A percentile compares a stretch with the other conserved stretches of the same genome.
Evolutionary conservation across 768 basidiomycete genomes (phyloP).

Genomic region (Udeniomyces megalosporus): DNA sequence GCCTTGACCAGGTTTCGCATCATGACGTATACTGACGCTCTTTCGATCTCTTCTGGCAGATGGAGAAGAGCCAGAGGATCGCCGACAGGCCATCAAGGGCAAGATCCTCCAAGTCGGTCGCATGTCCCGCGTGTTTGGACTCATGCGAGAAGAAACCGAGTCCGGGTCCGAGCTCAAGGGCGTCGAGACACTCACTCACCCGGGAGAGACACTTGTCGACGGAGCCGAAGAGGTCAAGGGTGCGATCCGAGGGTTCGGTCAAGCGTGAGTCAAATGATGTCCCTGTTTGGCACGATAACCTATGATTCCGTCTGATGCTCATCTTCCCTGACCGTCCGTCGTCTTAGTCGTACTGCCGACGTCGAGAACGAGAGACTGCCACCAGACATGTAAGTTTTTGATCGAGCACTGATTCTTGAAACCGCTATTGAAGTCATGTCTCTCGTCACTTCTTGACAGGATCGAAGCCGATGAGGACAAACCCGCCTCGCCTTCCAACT

Average conservation of each 20-base stretch:
- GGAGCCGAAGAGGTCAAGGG: slow-evolving; percentile 92
- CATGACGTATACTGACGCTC: neutral
- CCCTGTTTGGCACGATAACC: neutral
- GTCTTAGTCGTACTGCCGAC: slow-evolving; percentile 92
- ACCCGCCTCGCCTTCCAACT: slow-evolving; percentile 30
- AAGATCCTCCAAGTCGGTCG: slow-evolving; percentile 96
- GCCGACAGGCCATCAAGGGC: slow-evolving; percentile 86
- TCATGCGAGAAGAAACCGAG: slow-evolving; percentile 96
- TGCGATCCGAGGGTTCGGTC: slow-evolving; percentile 80
- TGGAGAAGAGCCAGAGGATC: slow-evolving; percentile 30
- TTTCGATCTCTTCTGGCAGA: neutral
- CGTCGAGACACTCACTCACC: slow-evolving; percentile 52
- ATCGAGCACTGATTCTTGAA: too few species aligned
- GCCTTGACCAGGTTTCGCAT: too few species aligned
- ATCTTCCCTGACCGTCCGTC: neutral
- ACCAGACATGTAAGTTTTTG: slow-evolving; percentile 69
- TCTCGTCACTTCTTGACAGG: slow-evolving; percentile 30
- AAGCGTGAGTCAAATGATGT: slow-evolving; percentile 55
- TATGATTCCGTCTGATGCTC: neutral
- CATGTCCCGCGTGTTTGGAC: slow-evolving; percentile 88
- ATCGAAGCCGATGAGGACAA: slow-evolving; percentile 20
- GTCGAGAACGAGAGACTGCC: slow-evolving; percentile 99
- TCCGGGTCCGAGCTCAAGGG: slow-evolving; percentile 92
- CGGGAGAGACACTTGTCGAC: slow-evolving; percentile 65
- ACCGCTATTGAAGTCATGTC: too few species aligned